A percentile compares a stretch with the other conserved stretches of the same genome.
Evolutionary conservation across 139 green algal species (phyloP).

Genomic region (Raphidocelis subcapitata): DNA sequence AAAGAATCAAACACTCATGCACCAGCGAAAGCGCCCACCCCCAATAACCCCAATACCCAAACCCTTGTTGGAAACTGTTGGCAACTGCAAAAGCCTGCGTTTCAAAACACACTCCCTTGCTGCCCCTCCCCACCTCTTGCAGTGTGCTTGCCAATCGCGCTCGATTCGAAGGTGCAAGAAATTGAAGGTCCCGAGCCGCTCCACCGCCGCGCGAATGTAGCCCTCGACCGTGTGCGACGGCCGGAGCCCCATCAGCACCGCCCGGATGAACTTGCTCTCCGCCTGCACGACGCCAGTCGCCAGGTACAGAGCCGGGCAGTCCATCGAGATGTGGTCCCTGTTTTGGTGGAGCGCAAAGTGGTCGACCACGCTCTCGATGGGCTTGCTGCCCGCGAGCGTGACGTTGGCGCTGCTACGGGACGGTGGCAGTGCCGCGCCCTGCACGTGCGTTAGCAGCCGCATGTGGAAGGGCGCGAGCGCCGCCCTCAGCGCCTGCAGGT

Average conservation of each 20-base stretch:
- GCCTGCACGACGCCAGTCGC: not conserved
- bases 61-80: too few species aligned
- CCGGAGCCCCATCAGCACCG: slow-evolving; percentile 21
- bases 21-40: too few species aligned
- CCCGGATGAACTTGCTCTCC: slow-evolving; percentile 31
- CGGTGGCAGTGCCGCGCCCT: too few species aligned
- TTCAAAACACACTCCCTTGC: too few species aligned
- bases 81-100: too few species aligned
- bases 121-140: slow-evolving; percentile 8
- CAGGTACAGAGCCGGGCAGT: slow-evolving; percentile 34
- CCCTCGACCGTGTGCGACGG: slow-evolving; percentile 10
- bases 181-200: slow-evolving; percentile 22
- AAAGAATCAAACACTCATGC: too few species aligned
- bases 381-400: not conserved
- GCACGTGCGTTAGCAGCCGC: not conserved
- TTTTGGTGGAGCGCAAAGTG: not conserved
- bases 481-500: not conserved
- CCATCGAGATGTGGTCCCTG: slow-evolving; percentile 14
- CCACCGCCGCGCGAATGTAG: not conserved
- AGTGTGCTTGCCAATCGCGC: slow-evolving; percentile 46
- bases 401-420: too few species aligned
- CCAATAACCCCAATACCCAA: too few species aligned
- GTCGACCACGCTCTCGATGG: not conserved
- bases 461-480: not conserved
- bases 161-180: slow-evolving; percentile 47